These are phyloP conservation scores for Goffeauzyma gilvescens DNA, from an alignment of 768 basidiomycete species.

Conservation along the genomic window DNA sequence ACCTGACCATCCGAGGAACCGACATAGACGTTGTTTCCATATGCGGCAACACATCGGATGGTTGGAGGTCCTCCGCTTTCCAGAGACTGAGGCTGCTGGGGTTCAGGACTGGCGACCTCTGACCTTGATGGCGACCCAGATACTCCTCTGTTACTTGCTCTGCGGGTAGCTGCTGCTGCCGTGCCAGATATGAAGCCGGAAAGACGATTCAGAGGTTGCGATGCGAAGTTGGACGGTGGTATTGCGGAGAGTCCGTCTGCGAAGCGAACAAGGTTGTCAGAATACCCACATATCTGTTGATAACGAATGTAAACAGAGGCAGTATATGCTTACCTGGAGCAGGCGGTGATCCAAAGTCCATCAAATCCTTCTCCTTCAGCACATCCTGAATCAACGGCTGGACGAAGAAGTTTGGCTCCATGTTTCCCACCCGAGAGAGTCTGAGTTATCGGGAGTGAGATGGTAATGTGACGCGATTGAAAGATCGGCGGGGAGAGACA, in stretches of 20 bases:
- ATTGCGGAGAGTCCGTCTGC: too few relatives aligned
- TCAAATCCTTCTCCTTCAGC: not conserved
- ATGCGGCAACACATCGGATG: not conserved
- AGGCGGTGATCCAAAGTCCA: not conserved
- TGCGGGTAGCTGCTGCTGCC: slow-evolving; percentile 1
- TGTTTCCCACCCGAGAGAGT: too few relatives aligned
- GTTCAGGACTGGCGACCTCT: not conserved
- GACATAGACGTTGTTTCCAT: slow-evolving; percentile 68
- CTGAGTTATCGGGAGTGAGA: too few relatives aligned
- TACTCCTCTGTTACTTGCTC: not conserved
- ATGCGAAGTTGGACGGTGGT: not conserved
- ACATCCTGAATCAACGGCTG: not conserved
- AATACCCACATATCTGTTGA: too few relatives aligned
- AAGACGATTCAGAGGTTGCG: slow-evolving; percentile 1
- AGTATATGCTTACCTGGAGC: not conserved
- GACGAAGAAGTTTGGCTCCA: not conserved
- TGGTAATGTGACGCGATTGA: too few relatives aligned
- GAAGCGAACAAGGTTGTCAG: too few relatives aligned
- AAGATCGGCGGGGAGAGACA: too few relatives aligned
- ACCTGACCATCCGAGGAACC: slow-evolving; percentile 72
- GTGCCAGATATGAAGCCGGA: slow-evolving; percentile 1
- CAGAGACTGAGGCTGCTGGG: not conserved
- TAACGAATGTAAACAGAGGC: too few relatives aligned
- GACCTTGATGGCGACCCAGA: not conserved
- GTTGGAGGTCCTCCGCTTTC: not conserved